Evolutionary conservation across 2,329 filamentous ascomycete species (phyloP).

Genomic region (Blastomyces emzantsi): DNA sequence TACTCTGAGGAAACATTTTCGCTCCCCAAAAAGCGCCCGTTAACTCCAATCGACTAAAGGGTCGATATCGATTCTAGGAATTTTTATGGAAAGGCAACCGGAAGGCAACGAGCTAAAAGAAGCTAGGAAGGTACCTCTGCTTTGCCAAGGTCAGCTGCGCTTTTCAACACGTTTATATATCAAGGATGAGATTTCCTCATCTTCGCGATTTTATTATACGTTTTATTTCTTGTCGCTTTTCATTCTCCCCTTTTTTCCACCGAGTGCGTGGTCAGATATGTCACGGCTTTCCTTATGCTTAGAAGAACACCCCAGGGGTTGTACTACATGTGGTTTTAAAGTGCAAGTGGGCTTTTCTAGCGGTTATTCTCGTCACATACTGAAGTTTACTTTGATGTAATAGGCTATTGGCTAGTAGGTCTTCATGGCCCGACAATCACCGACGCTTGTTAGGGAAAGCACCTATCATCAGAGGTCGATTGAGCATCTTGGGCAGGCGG

Average conservation of each 20-base stretch:
- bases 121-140: background rate
- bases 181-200: background rate
- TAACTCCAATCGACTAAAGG: background rate
- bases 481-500: background rate
- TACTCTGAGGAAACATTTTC: background rate
- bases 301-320: background rate
- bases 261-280: background rate
- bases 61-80: background rate
- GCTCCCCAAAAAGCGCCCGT: background rate
- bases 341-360: background rate
- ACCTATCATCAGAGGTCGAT: background rate
- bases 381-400: background rate
- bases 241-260: background rate
- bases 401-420: background rate
- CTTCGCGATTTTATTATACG: background rate
- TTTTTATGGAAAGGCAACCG: constrained; percentile 5
- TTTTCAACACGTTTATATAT: constrained; percentile 3
- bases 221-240: background rate
- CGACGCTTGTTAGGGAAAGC: background rate
- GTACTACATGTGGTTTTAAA: background rate
- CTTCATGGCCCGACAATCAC: background rate
- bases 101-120: constrained; percentile 9
- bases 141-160: background rate
- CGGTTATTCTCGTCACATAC: background rate
- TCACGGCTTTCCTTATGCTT: background rate